phyloP scores from a whole-genome alignment of 495 filamentous ascomycete genomes.

The Darksidea phi region DNA sequence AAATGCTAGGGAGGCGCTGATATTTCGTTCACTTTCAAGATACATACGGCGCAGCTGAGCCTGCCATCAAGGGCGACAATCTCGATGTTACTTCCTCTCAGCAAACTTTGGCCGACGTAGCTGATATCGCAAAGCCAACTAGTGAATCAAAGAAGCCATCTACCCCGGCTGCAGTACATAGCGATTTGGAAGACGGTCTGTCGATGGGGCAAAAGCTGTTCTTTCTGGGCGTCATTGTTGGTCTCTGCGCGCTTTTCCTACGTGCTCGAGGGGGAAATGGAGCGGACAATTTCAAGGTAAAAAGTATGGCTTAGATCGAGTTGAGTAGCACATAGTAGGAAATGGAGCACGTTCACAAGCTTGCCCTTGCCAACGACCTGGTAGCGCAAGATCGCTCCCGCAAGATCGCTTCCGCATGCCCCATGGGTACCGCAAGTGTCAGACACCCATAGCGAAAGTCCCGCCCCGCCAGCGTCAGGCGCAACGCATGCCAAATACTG shows the following conservation, averaged over 20 bases:
- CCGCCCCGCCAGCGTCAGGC: too few relatives aligned
- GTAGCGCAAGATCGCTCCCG: not conserved
- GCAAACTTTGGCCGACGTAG: conserved; percentile 11
- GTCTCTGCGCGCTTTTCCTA: conserved; percentile 46
- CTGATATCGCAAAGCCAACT: conserved; percentile 23
- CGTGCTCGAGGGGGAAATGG: conserved; percentile 34
- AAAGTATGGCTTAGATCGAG: conserved; percentile 45
- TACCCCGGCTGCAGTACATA: not conserved
- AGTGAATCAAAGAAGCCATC: conserved; percentile 23
- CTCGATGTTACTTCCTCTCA: conserved; percentile 43
- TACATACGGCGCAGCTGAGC: conserved; percentile 40
- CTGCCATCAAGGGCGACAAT: conserved; percentile 41
- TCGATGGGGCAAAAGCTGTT: conserved; percentile 45
- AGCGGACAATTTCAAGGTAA: conserved; percentile 35
- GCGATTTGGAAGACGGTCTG: conserved; percentile 24
- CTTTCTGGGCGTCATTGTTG: conserved; percentile 47
- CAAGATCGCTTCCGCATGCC: too few relatives aligned
- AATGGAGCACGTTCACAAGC: conserved; percentile 12
- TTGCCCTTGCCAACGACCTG: conserved; percentile 1
- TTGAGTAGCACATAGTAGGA: conserved; percentile 11
- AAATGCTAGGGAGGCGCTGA: conserved; percentile 37
- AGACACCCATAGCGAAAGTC: too few relatives aligned
- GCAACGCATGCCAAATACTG: too few relatives aligned
- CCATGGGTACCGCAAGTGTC: too few relatives aligned
- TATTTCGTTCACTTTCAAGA: conserved; percentile 37